phyloP scores from a whole-genome alignment of 305 asterid genomes.

The Fraxinus sp. region DNA sequence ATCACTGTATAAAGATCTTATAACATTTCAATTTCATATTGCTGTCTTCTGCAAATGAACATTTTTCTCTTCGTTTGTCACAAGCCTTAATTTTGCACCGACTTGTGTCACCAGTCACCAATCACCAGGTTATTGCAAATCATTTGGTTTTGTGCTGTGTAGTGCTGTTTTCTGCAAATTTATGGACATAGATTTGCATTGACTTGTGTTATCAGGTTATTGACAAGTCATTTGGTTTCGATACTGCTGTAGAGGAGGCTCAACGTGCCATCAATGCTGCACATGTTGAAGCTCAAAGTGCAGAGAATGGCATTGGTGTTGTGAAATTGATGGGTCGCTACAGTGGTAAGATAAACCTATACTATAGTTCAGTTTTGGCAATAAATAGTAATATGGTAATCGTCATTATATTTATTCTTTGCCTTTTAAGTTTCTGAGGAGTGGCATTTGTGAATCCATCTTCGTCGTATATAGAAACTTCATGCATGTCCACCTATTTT shows the following conservation, averaged over 20 bases:
- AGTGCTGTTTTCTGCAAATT: not conserved
- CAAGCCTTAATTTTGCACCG: slow-evolving; percentile 20
- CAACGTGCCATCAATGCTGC: slow-evolving; percentile 79
- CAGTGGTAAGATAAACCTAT: slow-evolving; percentile 48
- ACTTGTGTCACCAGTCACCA: slow-evolving; percentile 15
- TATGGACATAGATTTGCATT: not conserved
- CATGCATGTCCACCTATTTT: not conserved
- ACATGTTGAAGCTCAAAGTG: slow-evolving; percentile 67
- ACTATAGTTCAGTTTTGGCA: not conserved
- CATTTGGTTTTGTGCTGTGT: slow-evolving; percentile 27
- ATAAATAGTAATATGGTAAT: not conserved
- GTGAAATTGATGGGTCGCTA: slow-evolving; percentile 75
- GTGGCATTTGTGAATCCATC: slow-evolving; percentile 18
- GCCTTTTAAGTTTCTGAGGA: not conserved
- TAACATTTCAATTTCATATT: not conserved
- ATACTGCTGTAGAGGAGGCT: slow-evolving; percentile 77
- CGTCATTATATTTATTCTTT: not conserved
- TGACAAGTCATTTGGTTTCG: slow-evolving; percentile 76
- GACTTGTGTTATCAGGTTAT: slow-evolving; percentile 48
- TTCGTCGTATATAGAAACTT: not conserved
- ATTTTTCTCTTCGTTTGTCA: slow-evolving; percentile 11
- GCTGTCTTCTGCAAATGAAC: slow-evolving; percentile 7
- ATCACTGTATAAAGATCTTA: slow-evolving; percentile 10
- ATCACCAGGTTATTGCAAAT: slow-evolving; percentile 53
- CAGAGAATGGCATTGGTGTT: slow-evolving; percentile 66